Base-by-base conservation (phyloP, 2,329 filamentous ascomycete species). In the Pseudogymnoascus sp. region DNA sequence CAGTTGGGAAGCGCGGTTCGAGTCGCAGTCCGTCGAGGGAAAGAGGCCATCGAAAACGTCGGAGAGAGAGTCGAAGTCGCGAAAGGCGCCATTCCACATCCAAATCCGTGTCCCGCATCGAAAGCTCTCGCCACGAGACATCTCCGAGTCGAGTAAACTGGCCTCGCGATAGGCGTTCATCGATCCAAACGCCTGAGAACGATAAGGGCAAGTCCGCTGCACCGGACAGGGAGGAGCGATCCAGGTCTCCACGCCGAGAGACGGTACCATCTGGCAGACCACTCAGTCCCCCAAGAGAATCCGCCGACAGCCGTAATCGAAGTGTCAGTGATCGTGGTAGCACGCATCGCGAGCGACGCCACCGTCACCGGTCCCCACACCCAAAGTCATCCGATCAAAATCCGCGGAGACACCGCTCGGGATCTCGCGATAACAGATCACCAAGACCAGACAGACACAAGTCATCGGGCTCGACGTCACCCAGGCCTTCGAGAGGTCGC, bases 21-120 rank as follows among this genome's bases (percentile, higher is more conserved):
- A 72, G 66, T 65, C 69, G 72, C 61, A 74, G 72, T 49, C 69
- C 70, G 42, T 74, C 73, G 18, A 69, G 68, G 36, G 56, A 65
- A 60, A 71, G 72, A 60, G 70, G 68, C 59, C 71, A 73, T 65
- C 71, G 70, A 59, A 74, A 73, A 63, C 72, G 71, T 61, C 71
- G 69, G 53, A 66, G 71, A 64, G 68, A 62, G 21, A 72, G 72
- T 59, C 70, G 68, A 34, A 75, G 73, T 63, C 72, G 71, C 53
- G 64, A 67, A 38, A 67, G 70, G 43, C 60, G 64, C 23, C 69
- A 72, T 34, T 65, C 67, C 60, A 66, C 62, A 11, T 64, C 65
- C n/a, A 64, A 59, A 56, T 37, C 65, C 18, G 64, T 64, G 31
- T 69, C 68, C 21, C 65, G 70, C 42, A 61, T 65, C 28, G 71